phyloP scores from a whole-genome alignment of 306 rosid species.

The Alnus rubra region DNA sequence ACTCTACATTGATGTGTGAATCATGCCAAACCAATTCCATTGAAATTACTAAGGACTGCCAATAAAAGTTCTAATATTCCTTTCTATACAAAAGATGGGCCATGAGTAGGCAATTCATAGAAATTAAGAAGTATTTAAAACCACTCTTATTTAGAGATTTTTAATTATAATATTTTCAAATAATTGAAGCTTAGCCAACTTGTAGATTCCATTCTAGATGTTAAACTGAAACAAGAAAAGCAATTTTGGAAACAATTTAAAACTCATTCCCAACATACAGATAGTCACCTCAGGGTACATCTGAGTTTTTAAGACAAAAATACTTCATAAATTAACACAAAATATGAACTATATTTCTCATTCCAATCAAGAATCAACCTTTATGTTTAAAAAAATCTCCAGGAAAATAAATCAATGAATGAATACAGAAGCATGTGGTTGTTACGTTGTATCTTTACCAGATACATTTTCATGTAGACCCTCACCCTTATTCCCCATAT shows the following conservation, averaged over 20 bases:
- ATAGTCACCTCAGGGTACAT: neutral
- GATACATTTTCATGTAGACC: too few species aligned
- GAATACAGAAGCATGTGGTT: too few species aligned
- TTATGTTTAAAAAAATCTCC: neutral
- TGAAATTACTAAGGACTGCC: neutral
- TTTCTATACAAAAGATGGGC: neutral
- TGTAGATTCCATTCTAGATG: neutral
- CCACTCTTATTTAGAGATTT: neutral
- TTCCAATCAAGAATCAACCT: too few species aligned
- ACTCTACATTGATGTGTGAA: neutral
- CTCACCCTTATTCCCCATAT: too few species aligned
- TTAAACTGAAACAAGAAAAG: neutral
- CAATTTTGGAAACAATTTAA: neutral
- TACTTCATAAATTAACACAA: too few species aligned
- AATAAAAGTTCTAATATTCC: neutral
- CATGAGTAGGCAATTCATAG: neutral
- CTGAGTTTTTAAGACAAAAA: neutral
- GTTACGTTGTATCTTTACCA: too few species aligned
- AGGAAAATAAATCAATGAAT: too few species aligned
- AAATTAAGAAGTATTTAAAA: neutral
- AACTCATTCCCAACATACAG: neutral
- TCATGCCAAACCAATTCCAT: neutral
- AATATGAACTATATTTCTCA: too few species aligned
- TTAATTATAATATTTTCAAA: neutral
- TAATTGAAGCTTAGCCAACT: neutral